Base-by-base conservation (phyloP, 208 protist species). In the Leishmania gerbilli region DNA sequence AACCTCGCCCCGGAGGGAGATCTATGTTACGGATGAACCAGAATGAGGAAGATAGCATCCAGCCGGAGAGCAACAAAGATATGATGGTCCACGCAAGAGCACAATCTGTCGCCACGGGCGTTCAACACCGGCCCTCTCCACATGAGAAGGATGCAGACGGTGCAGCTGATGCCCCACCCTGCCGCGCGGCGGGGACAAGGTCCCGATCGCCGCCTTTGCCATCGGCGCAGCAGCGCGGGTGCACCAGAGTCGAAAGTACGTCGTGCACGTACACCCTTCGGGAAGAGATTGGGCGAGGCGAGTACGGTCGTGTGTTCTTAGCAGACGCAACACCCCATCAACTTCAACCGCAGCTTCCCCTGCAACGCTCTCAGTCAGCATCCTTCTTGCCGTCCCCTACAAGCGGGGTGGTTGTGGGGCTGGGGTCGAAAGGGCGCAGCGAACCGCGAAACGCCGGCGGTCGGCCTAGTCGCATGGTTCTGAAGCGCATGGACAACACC, bases 271-370 rank as follows among this genome's bases (percentile, higher is more conserved):
- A 94, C 80, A 76, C 89, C 31, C 93, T 96, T 74, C 83, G 92
- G 5, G 97, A 99, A 47, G 98, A 99, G 74, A 89, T 99, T 51
- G 99, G 99, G 13, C 95, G 98, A 74, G 99, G 99, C 9, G 99
- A 97, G 6, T 99, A 99, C 81, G 99, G 99, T 47, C 92, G 98
- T 31, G 99, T 99, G 1, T 99, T 97, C 86, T 96, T 97, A 62
- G 97, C 90, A 49, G 86, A 90, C 80, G 76, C 81, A 2, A 56
- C 8, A 17, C 37, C 34, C 79, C 9, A 74, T 60, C 31, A 79
- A 40, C 40, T 5, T 24, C 58, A 49, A 45, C 40, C 64, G 49
- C 77, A 72, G 9, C 60, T 27, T 8, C 74, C 60, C 7, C 45
- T 24, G 37, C 67, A 47, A 51, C 34, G 21, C 24, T 5, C 71